Conservation (phyloP, 2,329 filamentous ascomycete species). For the Beauveria caledonica region DNA sequence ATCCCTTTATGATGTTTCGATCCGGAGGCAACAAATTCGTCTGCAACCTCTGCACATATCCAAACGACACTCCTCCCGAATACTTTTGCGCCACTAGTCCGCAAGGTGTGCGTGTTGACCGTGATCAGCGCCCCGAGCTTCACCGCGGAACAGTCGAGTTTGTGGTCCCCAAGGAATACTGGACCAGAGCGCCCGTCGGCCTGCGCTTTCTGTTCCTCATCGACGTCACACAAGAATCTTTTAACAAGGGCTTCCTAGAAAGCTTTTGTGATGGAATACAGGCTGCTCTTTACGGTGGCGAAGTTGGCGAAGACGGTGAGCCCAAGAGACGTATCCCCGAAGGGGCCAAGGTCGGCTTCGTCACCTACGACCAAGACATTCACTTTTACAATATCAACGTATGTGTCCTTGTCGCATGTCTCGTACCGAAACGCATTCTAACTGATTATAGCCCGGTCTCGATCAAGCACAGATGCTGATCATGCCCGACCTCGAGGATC, state of each 20-base stretch:
- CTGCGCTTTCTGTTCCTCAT: conserved; percentile 85
- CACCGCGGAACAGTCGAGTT: conserved; percentile 92
- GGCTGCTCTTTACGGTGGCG: conserved; percentile 70
- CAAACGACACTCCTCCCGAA: conserved; percentile 85
- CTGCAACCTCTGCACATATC: conserved; percentile 96
- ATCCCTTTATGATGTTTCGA: conserved; percentile 97
- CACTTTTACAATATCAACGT: conserved; percentile 96
- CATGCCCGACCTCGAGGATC: conserved; percentile 95
- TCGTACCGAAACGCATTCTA: not conserved
- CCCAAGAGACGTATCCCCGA: conserved; percentile 55
- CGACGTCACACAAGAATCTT: conserved; percentile 85
- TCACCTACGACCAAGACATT: conserved; percentile 93
- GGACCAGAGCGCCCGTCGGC: conserved; percentile 87
- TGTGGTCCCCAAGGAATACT: conserved; percentile 96
- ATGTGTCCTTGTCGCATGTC: conserved; percentile 28
- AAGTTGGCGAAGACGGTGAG: conserved; percentile 44
- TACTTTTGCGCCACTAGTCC: conserved; percentile 91
- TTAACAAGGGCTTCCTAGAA: conserved; percentile 83
- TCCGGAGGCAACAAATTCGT: conserved; percentile 93
- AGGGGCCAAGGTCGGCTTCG: conserved; percentile 83
- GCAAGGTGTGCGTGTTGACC: conserved; percentile 77
- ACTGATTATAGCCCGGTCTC: conserved; percentile 51
- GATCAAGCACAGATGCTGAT: conserved; percentile 96
- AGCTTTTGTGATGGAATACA: conserved; percentile 86
- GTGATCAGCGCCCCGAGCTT: conserved; percentile 81